Percentiles rank a stretch among this genome's conserved stretches.
Conservation (phyloP, 257 asterid genomes). For the Haberlea rhodopensis region DNA sequence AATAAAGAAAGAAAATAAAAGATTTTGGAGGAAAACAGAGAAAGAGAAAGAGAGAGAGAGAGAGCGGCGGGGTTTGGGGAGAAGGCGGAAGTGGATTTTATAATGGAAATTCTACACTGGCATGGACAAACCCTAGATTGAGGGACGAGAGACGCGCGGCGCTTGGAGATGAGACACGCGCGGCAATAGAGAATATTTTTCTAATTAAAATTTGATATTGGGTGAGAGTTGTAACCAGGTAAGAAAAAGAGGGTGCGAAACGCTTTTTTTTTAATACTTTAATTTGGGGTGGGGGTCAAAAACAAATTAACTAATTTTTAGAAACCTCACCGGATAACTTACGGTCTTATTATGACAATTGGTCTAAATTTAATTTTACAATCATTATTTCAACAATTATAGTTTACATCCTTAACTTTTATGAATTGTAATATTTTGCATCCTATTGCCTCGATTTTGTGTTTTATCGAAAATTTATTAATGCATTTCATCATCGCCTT, state of each 20-base stretch:
- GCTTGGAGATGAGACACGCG: constrained; percentile 20
- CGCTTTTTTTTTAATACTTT: too few species aligned
- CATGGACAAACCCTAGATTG: constrained; percentile 19
- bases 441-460: too few species aligned
- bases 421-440: too few species aligned
- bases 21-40: not conserved
- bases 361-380: too few species aligned
- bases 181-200: constrained; percentile 11
- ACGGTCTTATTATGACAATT: too few species aligned
- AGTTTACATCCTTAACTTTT: too few species aligned
- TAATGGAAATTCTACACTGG: constrained; percentile 9
- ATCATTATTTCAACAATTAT: too few species aligned
- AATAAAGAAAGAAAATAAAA: not conserved
- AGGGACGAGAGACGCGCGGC: constrained; percentile 2
- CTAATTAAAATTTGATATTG: not conserved
- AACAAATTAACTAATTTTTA: too few species aligned
- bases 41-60: not conserved
- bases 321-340: too few species aligned
- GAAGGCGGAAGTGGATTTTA: constrained; percentile 13
- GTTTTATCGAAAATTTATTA: too few species aligned
- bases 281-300: constrained; percentile 33
- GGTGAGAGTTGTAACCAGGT: constrained; percentile 27
- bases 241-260: not conserved
- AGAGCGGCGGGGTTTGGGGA: constrained; percentile 17
- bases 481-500: too few species aligned